Base-by-base conservation (phyloP, 2,329 filamentous ascomycete species). In the Fusarium floridanum region DNA sequence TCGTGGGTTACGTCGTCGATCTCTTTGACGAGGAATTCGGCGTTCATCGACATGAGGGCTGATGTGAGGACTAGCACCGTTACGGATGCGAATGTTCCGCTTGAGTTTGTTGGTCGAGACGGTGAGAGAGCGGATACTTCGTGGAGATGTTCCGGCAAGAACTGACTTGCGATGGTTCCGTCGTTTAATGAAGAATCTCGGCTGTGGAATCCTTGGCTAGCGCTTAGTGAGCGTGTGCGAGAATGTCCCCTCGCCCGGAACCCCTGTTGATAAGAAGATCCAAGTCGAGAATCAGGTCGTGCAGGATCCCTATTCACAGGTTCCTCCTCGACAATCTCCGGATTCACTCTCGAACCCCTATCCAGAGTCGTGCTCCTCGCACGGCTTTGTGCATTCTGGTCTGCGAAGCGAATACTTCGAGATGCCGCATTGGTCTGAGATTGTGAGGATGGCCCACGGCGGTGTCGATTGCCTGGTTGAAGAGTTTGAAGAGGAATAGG, bases 401-500 rank as follows among this genome's bases (percentile, higher is more conserved):
- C 78, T 1, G 75, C 79, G 29, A 82, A 82, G 12, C 80, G 79
- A n/a, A 82, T 81, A 0, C 78, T 79, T 6, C 80, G 77, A 6
- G 76, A 66, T 3, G 74, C 45, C 27, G 70, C 10, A 20, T 61
- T 37, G 16, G 29, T 24, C 1, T 66, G 67, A 29, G 70, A 76
- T 5, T 45, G 27, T 0, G 68, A 60, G 2, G 67, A 56, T 6
- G 72, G 74, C 5, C 62, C 64, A 8, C 74, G 74, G 34, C 65
- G 65, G 6, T 66, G 39, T 43, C 39, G 39, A 20, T 61, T 56
- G n/a, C 53, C 39, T n/a, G 60, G 29, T 37, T 82, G 81, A 67
- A 94, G 92, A 45, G 92, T 88, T 66, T 91, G 89, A 76, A 93
- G 91, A 1, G 92, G 92, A 11, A 91, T 93, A 70, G 91, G 91